Conservation (phyloP, 75 land plant genomes). For the Pinus taeda region DNA sequence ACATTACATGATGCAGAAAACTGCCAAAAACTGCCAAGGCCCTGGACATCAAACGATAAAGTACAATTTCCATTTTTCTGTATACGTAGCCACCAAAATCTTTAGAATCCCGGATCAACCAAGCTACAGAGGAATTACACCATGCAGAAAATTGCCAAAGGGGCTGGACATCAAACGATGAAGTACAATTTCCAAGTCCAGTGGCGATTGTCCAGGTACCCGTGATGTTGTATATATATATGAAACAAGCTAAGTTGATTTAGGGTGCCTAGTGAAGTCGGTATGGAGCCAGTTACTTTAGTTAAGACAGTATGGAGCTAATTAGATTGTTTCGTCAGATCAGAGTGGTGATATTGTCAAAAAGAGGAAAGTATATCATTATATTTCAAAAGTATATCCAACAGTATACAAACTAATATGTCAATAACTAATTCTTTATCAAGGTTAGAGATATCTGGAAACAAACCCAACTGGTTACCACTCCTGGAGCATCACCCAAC, state of each 20-base stretch:
- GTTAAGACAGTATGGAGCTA: constrained; percentile 32
- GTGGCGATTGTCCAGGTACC: constrained; percentile 27
- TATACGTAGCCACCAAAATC: constrained; percentile 15
- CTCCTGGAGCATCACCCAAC: too few relatives aligned
- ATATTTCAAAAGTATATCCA: constrained; percentile 12
- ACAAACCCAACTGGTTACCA: too few relatives aligned
- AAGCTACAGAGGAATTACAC: constrained; percentile 23
- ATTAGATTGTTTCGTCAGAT: constrained; percentile 11
- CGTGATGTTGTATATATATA: constrained; percentile 10
- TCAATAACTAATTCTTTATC: too few relatives aligned
- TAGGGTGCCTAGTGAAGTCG: constrained; percentile 28
- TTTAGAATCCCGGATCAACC: constrained; percentile 12
- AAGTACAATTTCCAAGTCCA: constrained; percentile 26
- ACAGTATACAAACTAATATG: too few relatives aligned
- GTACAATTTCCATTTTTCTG: constrained; percentile 23
- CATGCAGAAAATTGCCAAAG: constrained; percentile 17
- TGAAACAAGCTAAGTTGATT: constrained; percentile 11
- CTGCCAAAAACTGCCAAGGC: constrained; percentile 19
- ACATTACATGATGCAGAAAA: constrained; percentile 18
- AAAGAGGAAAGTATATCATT: constrained; percentile 12
- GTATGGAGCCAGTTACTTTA: constrained; percentile 25
- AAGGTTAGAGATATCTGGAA: too few relatives aligned
- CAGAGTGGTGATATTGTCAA: constrained; percentile 4
- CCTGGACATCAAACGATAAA: constrained; percentile 12
- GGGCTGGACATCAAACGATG: constrained; percentile 14